phyloP scores from a whole-genome alignment of 225 moss, liverwort and hornwort genomes.

The Neckera pumila region DNA sequence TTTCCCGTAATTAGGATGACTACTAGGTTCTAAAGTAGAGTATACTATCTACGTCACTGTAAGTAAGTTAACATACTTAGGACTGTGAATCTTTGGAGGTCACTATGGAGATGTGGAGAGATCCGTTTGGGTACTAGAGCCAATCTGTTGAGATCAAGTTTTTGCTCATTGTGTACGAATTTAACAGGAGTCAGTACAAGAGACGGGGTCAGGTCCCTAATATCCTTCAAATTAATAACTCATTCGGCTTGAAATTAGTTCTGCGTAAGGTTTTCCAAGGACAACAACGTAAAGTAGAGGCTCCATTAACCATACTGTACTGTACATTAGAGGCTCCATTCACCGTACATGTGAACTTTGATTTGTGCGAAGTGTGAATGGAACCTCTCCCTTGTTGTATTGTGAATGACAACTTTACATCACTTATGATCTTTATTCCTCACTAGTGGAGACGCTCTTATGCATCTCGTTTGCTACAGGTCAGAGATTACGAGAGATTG shows the following conservation, averaged over 20 bases:
- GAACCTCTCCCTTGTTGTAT: neutral
- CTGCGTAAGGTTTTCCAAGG: neutral
- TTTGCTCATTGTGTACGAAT: neutral
- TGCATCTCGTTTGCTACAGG: constrained; percentile 23
- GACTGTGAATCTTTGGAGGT: neutral
- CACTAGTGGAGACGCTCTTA: neutral
- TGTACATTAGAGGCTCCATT: neutral
- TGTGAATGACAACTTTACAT: neutral
- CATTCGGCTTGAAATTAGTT: neutral
- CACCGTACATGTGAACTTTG: neutral
- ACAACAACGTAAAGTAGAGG: neutral
- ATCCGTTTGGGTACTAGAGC: neutral
- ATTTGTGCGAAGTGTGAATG: neutral
- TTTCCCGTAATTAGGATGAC: neutral
- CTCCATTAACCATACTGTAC: neutral
- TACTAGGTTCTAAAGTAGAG: neutral
- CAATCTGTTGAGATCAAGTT: neutral
- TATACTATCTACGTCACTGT: neutral
- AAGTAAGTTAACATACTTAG: neutral
- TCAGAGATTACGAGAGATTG: constrained; percentile 86
- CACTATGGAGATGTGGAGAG: neutral
- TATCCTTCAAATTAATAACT: neutral
- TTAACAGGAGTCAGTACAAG: neutral
- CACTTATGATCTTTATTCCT: neutral
- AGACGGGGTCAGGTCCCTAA: neutral